Percentiles rank a stretch among this genome's conserved stretches.
Conservation (phyloP, 768 basidiomycete species). For the Mycena vitilis region DNA sequence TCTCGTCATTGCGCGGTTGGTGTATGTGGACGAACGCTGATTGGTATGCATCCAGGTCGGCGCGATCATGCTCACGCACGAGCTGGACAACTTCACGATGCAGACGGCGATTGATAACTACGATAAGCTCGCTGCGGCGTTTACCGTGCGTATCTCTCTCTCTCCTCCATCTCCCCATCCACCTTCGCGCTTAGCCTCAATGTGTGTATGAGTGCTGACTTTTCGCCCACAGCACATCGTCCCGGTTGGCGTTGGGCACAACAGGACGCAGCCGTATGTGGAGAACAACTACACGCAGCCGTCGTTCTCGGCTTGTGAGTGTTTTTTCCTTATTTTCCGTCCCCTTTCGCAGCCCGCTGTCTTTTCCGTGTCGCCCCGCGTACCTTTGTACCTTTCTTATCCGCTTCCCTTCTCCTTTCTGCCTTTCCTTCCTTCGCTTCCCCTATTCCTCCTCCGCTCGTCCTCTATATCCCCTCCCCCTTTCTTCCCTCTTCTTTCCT, state of each 20-base stretch:
- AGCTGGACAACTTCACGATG: constrained; percentile 73
- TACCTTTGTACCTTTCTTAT: too few species aligned
- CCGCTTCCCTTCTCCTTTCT: too few species aligned
- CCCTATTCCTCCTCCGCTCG: too few species aligned
- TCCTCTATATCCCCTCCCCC: too few species aligned
- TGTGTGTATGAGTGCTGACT: background rate
- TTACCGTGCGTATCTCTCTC: constrained; percentile 49
- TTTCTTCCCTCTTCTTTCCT: too few species aligned
- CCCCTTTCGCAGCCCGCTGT: too few species aligned
- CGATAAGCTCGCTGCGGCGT: constrained; percentile 54
- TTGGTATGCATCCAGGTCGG: constrained; percentile 8
- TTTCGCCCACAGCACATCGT: constrained; percentile 52
- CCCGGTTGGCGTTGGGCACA: constrained; percentile 64
- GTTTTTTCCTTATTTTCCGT: background rate
- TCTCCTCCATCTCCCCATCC: too few species aligned
- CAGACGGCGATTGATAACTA: constrained; percentile 66
- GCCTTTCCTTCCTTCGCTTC: too few species aligned
- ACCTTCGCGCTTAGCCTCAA: too few species aligned
- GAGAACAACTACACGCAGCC: constrained; percentile 50
- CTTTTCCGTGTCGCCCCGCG: too few species aligned
- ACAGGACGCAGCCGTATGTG: constrained; percentile 63
- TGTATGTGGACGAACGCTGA: too few species aligned
- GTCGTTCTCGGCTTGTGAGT: constrained; percentile 16
- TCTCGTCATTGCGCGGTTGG: too few species aligned
- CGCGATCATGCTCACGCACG: constrained; percentile 54